Conservation (phyloP, 148 eudicot species). For the Heliamphora exappendiculata region DNA sequence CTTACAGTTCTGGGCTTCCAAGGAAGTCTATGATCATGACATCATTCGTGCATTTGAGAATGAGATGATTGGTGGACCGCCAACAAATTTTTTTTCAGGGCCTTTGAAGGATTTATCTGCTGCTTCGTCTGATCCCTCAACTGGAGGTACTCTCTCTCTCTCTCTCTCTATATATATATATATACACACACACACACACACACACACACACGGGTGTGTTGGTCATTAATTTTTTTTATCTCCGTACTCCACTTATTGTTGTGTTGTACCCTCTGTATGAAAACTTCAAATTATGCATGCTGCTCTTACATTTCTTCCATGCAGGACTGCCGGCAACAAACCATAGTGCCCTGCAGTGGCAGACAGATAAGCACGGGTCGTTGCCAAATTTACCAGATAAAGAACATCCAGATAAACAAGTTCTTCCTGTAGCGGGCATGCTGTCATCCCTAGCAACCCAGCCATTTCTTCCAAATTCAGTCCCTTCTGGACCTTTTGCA, state of each 20-base stretch:
- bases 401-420: slow-evolving; percentile 53
- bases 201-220: background rate
- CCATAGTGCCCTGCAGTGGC: slow-evolving; percentile 52
- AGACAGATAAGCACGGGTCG: slow-evolving; percentile 43
- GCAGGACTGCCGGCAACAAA: slow-evolving; percentile 42
- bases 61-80: slow-evolving; percentile 77
- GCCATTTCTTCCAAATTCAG: slow-evolving; percentile 44
- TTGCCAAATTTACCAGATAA: slow-evolving; percentile 31
- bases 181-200: too few relatives aligned
- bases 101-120: slow-evolving; percentile 43
- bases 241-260: background rate
- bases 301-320: background rate
- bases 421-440: slow-evolving; percentile 31
- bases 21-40: slow-evolving; percentile 91
- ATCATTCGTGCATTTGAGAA: slow-evolving; percentile 66
- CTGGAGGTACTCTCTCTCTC: slow-evolving; percentile 27
- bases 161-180: background rate
- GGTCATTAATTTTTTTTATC: too few relatives aligned
- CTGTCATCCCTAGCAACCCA: slow-evolving; percentile 36
- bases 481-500: slow-evolving; percentile 36
- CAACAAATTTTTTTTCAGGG: slow-evolving; percentile 42
- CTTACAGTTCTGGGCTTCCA: slow-evolving; percentile 92
- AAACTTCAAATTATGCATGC: background rate
- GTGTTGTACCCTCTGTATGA: background rate
- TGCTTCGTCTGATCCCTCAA: slow-evolving; percentile 39